Evolutionary conservation across 1,284 basidiomycete genomes (phyloP), one percentile per base, ranked within the genome.

Genomic region (Ganoderma lucidum): DNA sequence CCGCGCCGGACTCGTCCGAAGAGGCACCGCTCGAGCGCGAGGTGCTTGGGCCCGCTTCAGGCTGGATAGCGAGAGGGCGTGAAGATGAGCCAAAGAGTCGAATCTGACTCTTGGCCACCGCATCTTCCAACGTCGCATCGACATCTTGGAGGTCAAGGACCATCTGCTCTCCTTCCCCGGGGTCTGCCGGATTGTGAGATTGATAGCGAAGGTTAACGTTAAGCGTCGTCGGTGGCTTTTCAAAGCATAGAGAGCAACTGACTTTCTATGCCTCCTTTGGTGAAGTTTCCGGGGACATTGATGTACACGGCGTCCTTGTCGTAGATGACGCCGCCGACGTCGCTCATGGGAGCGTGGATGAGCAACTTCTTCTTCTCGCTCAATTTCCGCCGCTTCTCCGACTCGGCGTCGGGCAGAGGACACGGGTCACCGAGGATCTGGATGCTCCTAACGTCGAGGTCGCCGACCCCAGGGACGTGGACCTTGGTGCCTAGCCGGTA

Each of bases 281-380:
- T 93, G 77, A 99, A 99, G 77, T 88, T 96, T 1, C 98, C 98
- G 3, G 96, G 95, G 3, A 99, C 97, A 78, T 98, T 99, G 75
- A 99, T 94, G 85, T 96, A 99, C 2, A 99, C 97, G 0, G 97
- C 96, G 77, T 99, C 98, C 81, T 99, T 99, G 84, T 99, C 98
- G 78, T 98, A 99, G 83, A 96, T 92, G 70, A 99, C 91, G 9
- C 97, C 98, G 28, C 97, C 97, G 2, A 99, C 93, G 77, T 98
- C 97, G 79, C 95, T 97, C 97, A 99, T 99, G 0, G 98, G 98
- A 8, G 98, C 98, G 80, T 99, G 96, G 8, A 99, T 92, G 4
- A 98, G 83, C 37, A 94, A 78, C 80, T 96, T 98, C 79, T 94
- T 95, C 85, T 98, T 98, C 81, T 99, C 97, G 75, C 94, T 97